Evolutionary conservation across 495 filamentous ascomycete species (phyloP).

Genomic region (Xylaria castorea): DNA sequence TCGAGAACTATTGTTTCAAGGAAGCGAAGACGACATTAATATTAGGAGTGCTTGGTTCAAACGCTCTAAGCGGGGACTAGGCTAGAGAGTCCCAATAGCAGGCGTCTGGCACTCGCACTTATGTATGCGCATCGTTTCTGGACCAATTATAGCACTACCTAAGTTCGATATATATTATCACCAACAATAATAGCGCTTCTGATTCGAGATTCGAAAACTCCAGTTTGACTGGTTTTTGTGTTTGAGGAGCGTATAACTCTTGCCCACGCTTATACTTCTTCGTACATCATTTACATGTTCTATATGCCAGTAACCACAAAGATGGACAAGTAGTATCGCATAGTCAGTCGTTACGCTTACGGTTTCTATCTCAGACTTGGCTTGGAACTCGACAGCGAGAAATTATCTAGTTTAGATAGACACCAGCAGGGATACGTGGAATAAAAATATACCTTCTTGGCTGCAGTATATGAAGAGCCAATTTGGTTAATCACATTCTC

Average conservation of each 20-base stretch:
- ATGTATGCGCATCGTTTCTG: neutral
- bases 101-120: neutral
- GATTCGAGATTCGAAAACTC: neutral
- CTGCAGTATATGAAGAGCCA: neutral
- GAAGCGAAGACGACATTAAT: neutral
- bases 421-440: neutral
- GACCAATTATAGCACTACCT: neutral
- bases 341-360: neutral
- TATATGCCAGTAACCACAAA: neutral
- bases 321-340: neutral
- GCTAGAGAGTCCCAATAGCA: neutral
- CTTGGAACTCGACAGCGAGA: neutral
- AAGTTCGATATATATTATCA: neutral
- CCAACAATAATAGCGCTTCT: neutral
- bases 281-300: neutral
- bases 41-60: conserved; percentile 24
- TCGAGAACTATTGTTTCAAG: conserved; percentile 16
- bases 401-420: neutral
- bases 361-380: neutral
- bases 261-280: neutral
- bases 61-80: conserved; percentile 5
- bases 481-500: neutral
- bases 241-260: no score
- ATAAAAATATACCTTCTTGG: neutral
- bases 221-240: neutral